These are phyloP conservation scores for Solanum phureja DNA, from an alignment of 257 asterid species.

Conservation along the genomic window DNA sequence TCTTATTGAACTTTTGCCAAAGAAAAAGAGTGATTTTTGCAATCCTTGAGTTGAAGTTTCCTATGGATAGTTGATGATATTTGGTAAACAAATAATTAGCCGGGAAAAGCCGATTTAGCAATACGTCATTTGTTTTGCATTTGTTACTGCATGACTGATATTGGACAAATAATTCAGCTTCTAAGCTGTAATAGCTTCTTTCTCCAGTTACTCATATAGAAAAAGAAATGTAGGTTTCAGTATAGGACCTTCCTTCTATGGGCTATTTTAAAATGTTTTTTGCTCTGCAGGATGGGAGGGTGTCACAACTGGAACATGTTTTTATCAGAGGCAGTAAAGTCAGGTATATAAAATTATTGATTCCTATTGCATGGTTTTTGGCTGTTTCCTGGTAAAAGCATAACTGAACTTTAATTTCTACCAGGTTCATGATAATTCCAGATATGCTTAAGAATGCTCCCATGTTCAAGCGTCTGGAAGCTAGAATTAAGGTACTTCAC, in stretches of 20 bases:
- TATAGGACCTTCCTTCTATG: not conserved
- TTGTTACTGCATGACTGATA: not conserved
- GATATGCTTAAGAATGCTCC: conserved; percentile 99
- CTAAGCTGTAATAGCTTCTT: not conserved
- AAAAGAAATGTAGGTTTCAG: not conserved
- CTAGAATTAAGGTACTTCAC: conserved; percentile 77
- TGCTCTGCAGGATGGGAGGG: conserved; percentile 72
- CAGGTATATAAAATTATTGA: conserved; percentile 28
- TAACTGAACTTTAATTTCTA: not conserved
- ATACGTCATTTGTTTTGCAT: not conserved
- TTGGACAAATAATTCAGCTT: not conserved
- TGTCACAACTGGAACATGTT: conserved; percentile 91
- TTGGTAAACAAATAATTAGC: not conserved
- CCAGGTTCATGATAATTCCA: conserved; percentile 96
- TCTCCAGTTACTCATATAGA: not conserved
- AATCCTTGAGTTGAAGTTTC: not conserved
- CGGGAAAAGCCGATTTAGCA: not conserved
- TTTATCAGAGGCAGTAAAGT: conserved; percentile 98
- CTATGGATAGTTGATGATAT: not conserved
- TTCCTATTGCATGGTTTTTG: not conserved
- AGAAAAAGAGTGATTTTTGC: not conserved
- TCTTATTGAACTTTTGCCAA: not conserved
- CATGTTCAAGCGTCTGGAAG: conserved; percentile 91
- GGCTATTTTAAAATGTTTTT: not conserved
- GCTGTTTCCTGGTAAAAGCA: not conserved